Evolutionary conservation across 345 rosid species (phyloP), one percentile per base, ranked within the genome.

Genomic region (Mallotus nudiflorus): DNA sequence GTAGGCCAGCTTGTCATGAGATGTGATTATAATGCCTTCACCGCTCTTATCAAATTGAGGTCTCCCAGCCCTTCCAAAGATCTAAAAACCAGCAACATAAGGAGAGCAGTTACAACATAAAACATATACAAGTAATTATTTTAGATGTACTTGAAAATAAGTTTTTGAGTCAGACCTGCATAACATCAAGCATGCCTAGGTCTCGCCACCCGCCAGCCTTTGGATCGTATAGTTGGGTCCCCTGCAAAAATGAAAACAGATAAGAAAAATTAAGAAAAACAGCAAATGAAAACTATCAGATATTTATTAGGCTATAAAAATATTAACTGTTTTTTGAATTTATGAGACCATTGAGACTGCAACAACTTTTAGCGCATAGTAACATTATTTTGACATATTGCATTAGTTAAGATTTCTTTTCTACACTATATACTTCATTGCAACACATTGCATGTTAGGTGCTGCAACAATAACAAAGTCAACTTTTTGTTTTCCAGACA

Each of bases 191-290:
- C 98, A 91, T 94, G 67, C 98, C 98, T 65, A 94, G 80, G 85
- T 94, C 98, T 77, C 82, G 84, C 98, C 98, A 94, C 18, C 98
- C 98, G 82, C 98, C 98, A 81, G 97, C 98, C 87, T 91, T 91
- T 53, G 97, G 89, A 85, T 94, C 96, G 74, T 91, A 94, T 76
- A 94, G 75, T 71, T 94, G 98, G 62, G 98, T 94, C 33, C 98
- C 98, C 98, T 94, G 75, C 19, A 84, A 65, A 54, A 42, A 72
- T 27, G 67, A 77, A 57, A 62, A 66, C 60, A 62, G 53, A 78
- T 73, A 56, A 42, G 59, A 46, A 55, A 66, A 72, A 77, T 31
- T 73, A 68, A 69, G 61, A 45, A 62, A 0, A 39, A 18, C 19
- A 46, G 4, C 22, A 56, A 68, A 42, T 18, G 0, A 20, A 11